A percentile compares a stretch with the other conserved stretches of the same genome.
Conservation (phyloP, 805 yeast species). For the Yamadazyma tumulicola region DNA sequence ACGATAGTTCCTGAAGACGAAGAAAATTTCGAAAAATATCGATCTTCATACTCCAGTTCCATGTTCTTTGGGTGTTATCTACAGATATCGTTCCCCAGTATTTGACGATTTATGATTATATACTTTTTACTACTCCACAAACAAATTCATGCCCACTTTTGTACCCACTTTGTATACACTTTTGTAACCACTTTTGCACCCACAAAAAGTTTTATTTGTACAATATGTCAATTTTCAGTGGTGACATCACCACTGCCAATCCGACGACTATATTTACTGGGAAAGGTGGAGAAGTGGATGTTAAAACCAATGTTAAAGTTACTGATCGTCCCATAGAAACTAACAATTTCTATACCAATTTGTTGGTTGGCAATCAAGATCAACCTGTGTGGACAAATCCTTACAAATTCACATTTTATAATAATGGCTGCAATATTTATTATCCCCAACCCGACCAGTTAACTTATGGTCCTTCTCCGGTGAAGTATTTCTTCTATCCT, state of each 20-base stretch:
- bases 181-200: conserved; percentile 1
- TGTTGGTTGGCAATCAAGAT: conserved; percentile 52
- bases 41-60: conserved; percentile 16
- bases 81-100: conserved; percentile 32
- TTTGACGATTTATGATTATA: conserved; percentile 4
- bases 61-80: conserved; percentile 34
- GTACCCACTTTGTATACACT: too few species aligned
- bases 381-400: conserved; percentile 61
- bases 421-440: conserved; percentile 9
- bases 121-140: too few species aligned
- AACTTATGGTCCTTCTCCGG: conserved; percentile 14
- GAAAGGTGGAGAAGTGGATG: conserved; percentile 13
- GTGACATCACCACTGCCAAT: conserved; percentile 14
- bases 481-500: conserved; percentile 16
- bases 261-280: conserved; percentile 13
- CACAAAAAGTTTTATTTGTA: neutral
- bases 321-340: conserved; percentile 45
- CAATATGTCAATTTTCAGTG: conserved; percentile 11
- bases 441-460: conserved; percentile 13
- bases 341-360: conserved; percentile 70
- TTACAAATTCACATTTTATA: conserved; percentile 28
- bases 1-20: conserved; percentile 29
- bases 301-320: conserved; percentile 11
- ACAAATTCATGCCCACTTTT: too few species aligned
- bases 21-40: conserved; percentile 21